phyloP scores from a whole-genome alignment of 2,329 filamentous ascomycete species.

The Colletotrichum neosansevieriae region DNA sequence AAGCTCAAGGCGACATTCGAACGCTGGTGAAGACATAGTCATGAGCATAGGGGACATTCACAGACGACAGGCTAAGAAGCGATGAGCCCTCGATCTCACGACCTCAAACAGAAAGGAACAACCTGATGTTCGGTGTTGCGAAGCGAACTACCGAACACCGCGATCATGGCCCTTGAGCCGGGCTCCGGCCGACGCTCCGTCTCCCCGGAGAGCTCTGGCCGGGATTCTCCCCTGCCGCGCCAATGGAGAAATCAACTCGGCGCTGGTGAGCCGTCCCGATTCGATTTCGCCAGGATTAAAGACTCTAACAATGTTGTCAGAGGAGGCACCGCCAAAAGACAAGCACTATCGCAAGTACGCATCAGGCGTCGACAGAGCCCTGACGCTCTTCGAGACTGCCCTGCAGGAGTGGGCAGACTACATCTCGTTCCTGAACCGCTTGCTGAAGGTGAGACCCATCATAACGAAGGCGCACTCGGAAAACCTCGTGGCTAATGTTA shows the following conservation, averaged over 20 bases:
- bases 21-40: slow-evolving; percentile 18
- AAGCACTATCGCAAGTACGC: slow-evolving; percentile 89
- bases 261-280: slow-evolving; percentile 70
- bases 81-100: slow-evolving; percentile 44
- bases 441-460: slow-evolving; percentile 80
- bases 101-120: slow-evolving; percentile 23
- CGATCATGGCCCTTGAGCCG: slow-evolving; percentile 74
- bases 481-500: slow-evolving; percentile 6
- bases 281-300: not conserved
- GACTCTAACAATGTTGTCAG: slow-evolving; percentile 47
- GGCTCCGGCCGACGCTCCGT: slow-evolving; percentile 67
- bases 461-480: not conserved
- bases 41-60: slow-evolving; percentile 35
- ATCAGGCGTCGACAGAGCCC: slow-evolving; percentile 84
- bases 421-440: slow-evolving; percentile 92
- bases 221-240: slow-evolving; percentile 79
- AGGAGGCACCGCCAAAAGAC: slow-evolving; percentile 70
- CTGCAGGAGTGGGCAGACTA: slow-evolving; percentile 99
- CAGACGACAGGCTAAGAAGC: slow-evolving; percentile 38
- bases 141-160: slow-evolving; percentile 35
- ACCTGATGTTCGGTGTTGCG: slow-evolving; percentile 38
- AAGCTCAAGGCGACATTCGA: slow-evolving; percentile 18
- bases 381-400: slow-evolving; percentile 90
- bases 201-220: slow-evolving; percentile 88
- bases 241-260: slow-evolving; percentile 83